Evolutionary conservation across 2,329 filamentous ascomycete genomes (phyloP).

Genomic region (Alternaria angustiovoidea): DNA sequence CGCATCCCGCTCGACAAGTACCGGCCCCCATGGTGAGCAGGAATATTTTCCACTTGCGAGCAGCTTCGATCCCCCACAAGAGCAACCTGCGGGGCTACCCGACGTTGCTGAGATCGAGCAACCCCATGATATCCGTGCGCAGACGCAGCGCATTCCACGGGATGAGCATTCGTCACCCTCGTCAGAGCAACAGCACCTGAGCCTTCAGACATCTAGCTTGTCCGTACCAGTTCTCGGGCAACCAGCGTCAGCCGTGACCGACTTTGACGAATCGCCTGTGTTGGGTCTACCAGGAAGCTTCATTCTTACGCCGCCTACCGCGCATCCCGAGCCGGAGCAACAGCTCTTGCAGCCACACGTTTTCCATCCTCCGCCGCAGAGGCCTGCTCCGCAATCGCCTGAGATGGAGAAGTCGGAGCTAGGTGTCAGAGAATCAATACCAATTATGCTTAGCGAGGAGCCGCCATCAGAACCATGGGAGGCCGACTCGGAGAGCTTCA

Average conservation of each 20-base stretch:
- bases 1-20: slow-evolving; percentile 26
- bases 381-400: slow-evolving; percentile 20
- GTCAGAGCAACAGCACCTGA: slow-evolving; percentile 31
- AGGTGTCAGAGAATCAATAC: slow-evolving; percentile 63
- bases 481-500: slow-evolving; percentile 14
- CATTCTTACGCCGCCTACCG: slow-evolving; percentile 50
- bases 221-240: slow-evolving; percentile 41
- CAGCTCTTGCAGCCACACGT: slow-evolving; percentile 41
- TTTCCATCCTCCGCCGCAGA: slow-evolving; percentile 32
- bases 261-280: slow-evolving; percentile 69
- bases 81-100: slow-evolving; percentile 7
- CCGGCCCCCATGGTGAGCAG: slow-evolving; percentile 31
- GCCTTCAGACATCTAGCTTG: slow-evolving; percentile 38
- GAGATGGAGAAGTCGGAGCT: slow-evolving; percentile 53
- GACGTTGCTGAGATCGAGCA: slow-evolving; percentile 9
- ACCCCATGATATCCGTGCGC: slow-evolving; percentile 10
- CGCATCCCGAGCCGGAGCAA: slow-evolving; percentile 25
- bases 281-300: slow-evolving; percentile 72
- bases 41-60: slow-evolving; percentile 35
- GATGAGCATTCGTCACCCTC: slow-evolving; percentile 16
- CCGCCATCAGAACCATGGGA: slow-evolving; percentile 23
- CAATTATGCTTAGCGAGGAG: slow-evolving; percentile 62
- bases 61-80: slow-evolving; percentile 22
- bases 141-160: slow-evolving; percentile 13
- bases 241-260: slow-evolving; percentile 49